phyloP scores from a whole-genome alignment of 1,139 yeast genomes.

The Suhomyces taliae region DNA sequence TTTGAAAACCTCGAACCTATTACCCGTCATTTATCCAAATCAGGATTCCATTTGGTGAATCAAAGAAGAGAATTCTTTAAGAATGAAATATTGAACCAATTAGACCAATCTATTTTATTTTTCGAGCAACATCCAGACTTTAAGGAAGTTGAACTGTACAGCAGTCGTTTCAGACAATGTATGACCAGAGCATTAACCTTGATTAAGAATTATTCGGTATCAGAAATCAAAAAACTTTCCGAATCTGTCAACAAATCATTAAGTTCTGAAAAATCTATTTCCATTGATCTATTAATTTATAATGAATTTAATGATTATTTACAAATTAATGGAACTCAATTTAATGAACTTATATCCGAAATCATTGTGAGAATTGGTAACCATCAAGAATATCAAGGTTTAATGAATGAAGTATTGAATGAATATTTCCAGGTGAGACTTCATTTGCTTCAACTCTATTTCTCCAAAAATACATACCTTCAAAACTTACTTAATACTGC shows the following conservation, averaged over 20 bases:
- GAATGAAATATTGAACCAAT: conserved; percentile 46
- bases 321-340: conserved; percentile 20
- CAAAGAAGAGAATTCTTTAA: conserved; percentile 25
- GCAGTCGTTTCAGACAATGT: conserved; percentile 77
- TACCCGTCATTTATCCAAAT: conserved; percentile 62
- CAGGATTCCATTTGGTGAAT: conserved; percentile 66
- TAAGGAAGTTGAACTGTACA: conserved; percentile 70
- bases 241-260: conserved; percentile 39
- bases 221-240: conserved; percentile 50
- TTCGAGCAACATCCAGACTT: conserved; percentile 46
- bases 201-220: conserved; percentile 64
- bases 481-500: conserved; percentile 6
- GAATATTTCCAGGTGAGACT: conserved; percentile 61
- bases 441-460: conserved; percentile 43
- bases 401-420: conserved; percentile 63
- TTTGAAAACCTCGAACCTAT: conserved; percentile 74
- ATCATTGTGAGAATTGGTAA: conserved; percentile 48
- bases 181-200: conserved; percentile 80
- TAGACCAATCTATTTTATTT: conserved; percentile 55
- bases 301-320: conserved; percentile 49
- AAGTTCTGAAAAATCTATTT: conserved; percentile 5
- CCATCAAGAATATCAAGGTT: conserved; percentile 63
- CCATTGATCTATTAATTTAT: conserved; percentile 42
- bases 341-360: conserved; percentile 50
- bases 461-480: conserved; percentile 11